Evolutionary conservation across 306 rosid species (phyloP), one percentile per base, ranked within the genome.

Genomic region (Ormosia emarginata): DNA sequence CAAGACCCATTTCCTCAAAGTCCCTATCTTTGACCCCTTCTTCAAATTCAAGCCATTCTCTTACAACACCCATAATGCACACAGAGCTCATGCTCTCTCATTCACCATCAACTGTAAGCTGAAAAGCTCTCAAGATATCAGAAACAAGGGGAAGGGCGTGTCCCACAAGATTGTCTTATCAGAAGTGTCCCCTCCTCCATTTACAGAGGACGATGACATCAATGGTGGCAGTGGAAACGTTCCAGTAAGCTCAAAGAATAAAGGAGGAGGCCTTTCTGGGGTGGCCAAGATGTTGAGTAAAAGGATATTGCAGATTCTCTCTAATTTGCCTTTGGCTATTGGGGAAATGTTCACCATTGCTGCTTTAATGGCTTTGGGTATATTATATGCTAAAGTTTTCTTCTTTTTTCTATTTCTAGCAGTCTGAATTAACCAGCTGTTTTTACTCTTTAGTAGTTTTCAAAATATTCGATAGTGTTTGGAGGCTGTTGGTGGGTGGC

Each of bases 241-340:
- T 73, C 86, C 65, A 32, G 83, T 15, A 2, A 88, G 70, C 67
- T 11, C 88, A 7, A 77, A 85, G 81, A 83, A 76, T 58, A 86
- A 81, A 40, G 84, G 59, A 62, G 83, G 59, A 62, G 83, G 90
- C 3, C 41, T 66, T 70, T 61, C 41, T 88, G 75, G 85, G 77
- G n/a, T 82, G 68, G 77, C 78, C 7, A 95, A 82, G 80, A 84
- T 74, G 79, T 43, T 93, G 18, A 89, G 91, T 3, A 92, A 86
- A 67, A 92, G 75, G 87, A 43, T 87, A 12, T 83, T 95, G 83
- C 80, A 82, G 64, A 68, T 84, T 95, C 83, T 95, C 85, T 88
- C 99, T 84, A 89, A 91, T 88, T 89, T 95, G 81, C 94, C 97
- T 44, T 85, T 95, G 89, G 99, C 99, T 86, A 89, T 95, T 85